Base-by-base conservation (phyloP, 495 filamentous ascomycete species). In the Aspergillus nidulans region DNA sequence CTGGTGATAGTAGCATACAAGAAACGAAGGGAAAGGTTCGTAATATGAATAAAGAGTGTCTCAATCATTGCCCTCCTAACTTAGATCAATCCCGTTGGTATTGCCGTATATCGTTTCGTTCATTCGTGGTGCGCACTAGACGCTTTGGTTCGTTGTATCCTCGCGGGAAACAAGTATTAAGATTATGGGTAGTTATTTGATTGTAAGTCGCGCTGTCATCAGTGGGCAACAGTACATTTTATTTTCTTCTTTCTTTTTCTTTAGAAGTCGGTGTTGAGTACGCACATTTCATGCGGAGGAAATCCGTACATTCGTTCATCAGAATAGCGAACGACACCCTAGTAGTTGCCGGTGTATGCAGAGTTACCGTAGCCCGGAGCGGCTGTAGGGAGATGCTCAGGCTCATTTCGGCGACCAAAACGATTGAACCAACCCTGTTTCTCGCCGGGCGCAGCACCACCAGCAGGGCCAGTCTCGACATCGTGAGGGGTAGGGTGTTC, bases 331-430 rank as follows among this genome's bases (percentile, higher is more conserved):
- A 4, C 12, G 15, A 39, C n/a, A 13, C 36, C 36, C 59, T 66
- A 74, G 49, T 65, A 65, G 54, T 70, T 71, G 19, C 65, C 68
- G 8, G 68, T 73, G 45, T 74, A 74, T 13, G 71, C 71, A 13
- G 69, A 74, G 57, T 63, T 70, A 19, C 69, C 70, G 45, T 71
- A 74, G 43, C 63, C 63, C 0, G 9, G 3, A 20, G 49, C 53
- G 57, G 19, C 48, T 25, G 21, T 23, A 21, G 42, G 23, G 23
- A 26, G 24, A 15, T 13, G 24, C 44, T 7, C 32, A 39, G 43
- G 25, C 38, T 48, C 28, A 21, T 70, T 68, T 38, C 71, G 73
- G 30, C 62, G 58, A 8, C 40, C 40, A 24, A 59, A 60, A 16
- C 53, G 53, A 38, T 19, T 40, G 34, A 58, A 30, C 19, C 26